Conservation (phyloP, 441 rosid genomes). For the Dalechampia spathulata region DNA sequence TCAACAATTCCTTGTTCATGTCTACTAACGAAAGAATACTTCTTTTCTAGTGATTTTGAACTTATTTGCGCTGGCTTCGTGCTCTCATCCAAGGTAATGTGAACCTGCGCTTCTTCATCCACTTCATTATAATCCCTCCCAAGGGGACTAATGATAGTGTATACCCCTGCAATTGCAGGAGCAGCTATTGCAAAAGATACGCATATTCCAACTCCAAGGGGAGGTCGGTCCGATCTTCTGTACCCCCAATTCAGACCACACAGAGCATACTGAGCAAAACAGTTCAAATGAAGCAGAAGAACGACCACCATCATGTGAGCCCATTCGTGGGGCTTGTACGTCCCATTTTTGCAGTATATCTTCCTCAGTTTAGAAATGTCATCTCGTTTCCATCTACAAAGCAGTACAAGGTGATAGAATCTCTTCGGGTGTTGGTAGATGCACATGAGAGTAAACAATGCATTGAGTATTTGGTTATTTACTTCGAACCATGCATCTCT, state of each 20-base stretch:
- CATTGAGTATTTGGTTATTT: constrained; percentile 87
- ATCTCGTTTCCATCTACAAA: constrained; percentile 63
- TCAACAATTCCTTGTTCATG: constrained; percentile 38
- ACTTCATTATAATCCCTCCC: constrained; percentile 61
- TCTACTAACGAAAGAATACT: constrained; percentile 55
- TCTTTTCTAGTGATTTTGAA: constrained; percentile 35
- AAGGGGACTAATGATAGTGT: constrained; percentile 68
- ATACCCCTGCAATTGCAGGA: constrained; percentile 75
- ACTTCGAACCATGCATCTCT: constrained; percentile 90
- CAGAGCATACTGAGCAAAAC: constrained; percentile 91
- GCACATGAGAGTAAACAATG: constrained; percentile 85
- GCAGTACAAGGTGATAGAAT: constrained; percentile 68
- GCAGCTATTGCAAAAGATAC: constrained; percentile 77
- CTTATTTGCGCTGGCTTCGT: constrained; percentile 22
- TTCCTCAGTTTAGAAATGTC: constrained; percentile 64
- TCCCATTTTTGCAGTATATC: constrained; percentile 74
- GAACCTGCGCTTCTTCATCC: constrained; percentile 66
- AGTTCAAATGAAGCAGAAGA: constrained; percentile 63
- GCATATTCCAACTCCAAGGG: constrained; percentile 74
- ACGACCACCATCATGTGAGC: constrained; percentile 78
- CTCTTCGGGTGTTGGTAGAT: constrained; percentile 86
- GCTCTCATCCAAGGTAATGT: constrained; percentile 21
- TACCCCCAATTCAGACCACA: constrained; percentile 79
- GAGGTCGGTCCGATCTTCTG: constrained; percentile 73
- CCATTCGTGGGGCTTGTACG: constrained; percentile 85